Conservation (phyloP, 805 yeast genomes). For the Wickerhamiella sorbophila region DNA sequence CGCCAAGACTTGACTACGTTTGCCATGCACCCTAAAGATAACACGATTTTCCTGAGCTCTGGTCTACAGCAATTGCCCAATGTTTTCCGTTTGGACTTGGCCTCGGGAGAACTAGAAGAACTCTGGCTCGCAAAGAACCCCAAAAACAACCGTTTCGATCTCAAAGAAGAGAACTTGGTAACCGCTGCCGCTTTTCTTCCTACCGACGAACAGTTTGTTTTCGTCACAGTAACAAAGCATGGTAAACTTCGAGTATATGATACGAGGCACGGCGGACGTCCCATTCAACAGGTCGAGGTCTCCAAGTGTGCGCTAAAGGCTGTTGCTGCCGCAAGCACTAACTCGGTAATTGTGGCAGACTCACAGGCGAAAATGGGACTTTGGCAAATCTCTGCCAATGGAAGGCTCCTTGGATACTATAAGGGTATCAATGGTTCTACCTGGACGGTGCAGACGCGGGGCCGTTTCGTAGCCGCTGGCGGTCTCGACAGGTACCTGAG, state of each 20-base stretch:
- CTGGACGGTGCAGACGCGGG: constrained; percentile 23
- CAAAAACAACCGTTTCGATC: constrained; percentile 59
- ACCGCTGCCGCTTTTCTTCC: constrained; percentile 37
- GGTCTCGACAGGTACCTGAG: constrained; percentile 81
- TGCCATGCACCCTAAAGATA: constrained; percentile 30
- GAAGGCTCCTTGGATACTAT: constrained; percentile 47
- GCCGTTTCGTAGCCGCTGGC: constrained; percentile 46
- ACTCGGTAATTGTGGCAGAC: constrained; percentile 55
- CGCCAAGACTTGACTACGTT: constrained; percentile 7
- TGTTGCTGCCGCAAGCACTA: constrained; percentile 24
- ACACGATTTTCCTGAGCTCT: constrained; percentile 58
- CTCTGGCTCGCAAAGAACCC: constrained; percentile 71
- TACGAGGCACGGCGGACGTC: constrained; percentile 52
- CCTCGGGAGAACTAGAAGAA: constrained; percentile 17
- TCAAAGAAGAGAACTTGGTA: constrained; percentile 75
- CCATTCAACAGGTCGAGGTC: constrained; percentile 41
- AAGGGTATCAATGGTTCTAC: constrained; percentile 70
- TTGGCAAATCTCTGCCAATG: constrained; percentile 7
- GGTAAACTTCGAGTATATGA: constrained; percentile 71
- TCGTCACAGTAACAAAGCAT: constrained; percentile 54
- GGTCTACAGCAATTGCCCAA: constrained; percentile 72
- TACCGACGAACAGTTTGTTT: constrained; percentile 28
- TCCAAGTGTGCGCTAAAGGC: constrained; percentile 41
- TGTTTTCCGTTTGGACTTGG: constrained; percentile 26
- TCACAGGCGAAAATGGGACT: constrained; percentile 48